A percentile compares a stretch with the other conserved stretches of the same genome.
phyloP scores from a whole-genome alignment of 2,329 filamentous ascomycete species.

The Sclerotinia spermophila region DNA sequence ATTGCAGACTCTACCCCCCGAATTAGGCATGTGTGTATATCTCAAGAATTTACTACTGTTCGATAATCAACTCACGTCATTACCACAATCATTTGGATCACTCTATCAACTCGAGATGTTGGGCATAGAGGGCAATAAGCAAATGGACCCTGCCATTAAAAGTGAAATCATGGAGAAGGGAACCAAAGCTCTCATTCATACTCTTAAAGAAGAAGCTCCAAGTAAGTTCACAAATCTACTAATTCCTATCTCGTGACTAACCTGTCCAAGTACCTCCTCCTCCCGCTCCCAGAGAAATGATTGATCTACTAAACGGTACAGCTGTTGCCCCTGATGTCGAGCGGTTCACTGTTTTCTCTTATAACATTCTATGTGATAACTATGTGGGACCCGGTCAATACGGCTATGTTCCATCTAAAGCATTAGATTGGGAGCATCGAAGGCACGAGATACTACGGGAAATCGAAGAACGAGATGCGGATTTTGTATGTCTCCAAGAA shows the following conservation, averaged over 20 bases:
- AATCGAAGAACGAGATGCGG: slow-evolving; percentile 72
- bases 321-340: slow-evolving; percentile 52
- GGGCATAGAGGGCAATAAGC: slow-evolving; percentile 90
- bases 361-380: slow-evolving; percentile 94
- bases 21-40: slow-evolving; percentile 96
- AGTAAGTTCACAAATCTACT: slow-evolving; percentile 54
- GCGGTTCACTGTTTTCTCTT: slow-evolving; percentile 80
- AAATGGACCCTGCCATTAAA: slow-evolving; percentile 71
- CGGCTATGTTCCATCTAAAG: slow-evolving; percentile 81
- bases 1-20: slow-evolving; percentile 74
- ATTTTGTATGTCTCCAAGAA: slow-evolving; percentile 91
- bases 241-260: slow-evolving; percentile 15
- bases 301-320: slow-evolving; percentile 70
- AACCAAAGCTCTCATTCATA: slow-evolving; percentile 78
- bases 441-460: slow-evolving; percentile 80
- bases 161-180: slow-evolving; percentile 82
- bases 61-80: slow-evolving; percentile 78
- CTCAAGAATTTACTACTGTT: slow-evolving; percentile 82
- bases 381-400: slow-evolving; percentile 83
- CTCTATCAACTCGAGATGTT: slow-evolving; percentile 84
- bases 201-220: slow-evolving; percentile 78
- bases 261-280: slow-evolving; percentile 63
- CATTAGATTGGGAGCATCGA: slow-evolving; percentile 83
- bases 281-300: slow-evolving; percentile 70
- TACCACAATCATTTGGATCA: slow-evolving; percentile 85